Percentiles rank a stretch among this genome's conserved stretches.
These are phyloP conservation scores for Epichloe glyceriae DNA, from an alignment of 2,329 filamentous ascomycete genomes.

Conservation along the genomic window DNA sequence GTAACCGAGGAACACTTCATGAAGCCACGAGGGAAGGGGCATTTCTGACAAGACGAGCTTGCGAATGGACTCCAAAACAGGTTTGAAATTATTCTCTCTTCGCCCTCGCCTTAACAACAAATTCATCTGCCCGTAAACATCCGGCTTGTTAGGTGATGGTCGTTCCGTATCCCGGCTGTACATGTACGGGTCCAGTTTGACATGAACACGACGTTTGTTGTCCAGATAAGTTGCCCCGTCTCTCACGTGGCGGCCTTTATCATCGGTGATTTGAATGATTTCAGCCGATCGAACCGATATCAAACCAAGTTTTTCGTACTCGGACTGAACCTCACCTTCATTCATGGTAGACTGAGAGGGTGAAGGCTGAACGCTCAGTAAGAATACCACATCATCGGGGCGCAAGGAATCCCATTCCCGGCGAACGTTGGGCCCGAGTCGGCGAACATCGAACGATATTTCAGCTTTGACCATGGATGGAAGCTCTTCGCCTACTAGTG, in stretches of 20 bases:
- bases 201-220: conserved; percentile 57
- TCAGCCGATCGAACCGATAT: conserved; percentile 68
- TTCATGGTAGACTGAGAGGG: conserved; percentile 40
- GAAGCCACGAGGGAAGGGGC: conserved; percentile 78
- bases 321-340: conserved; percentile 28
- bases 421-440: conserved; percentile 61
- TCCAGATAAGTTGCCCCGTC: conserved; percentile 49
- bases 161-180: conserved; percentile 67
- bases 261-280: conserved; percentile 74
- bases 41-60: conserved; percentile 74
- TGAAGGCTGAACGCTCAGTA: conserved; percentile 60
- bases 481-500: conserved; percentile 68
- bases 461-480: conserved; percentile 82
- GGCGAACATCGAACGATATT: conserved; percentile 69
- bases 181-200: conserved; percentile 67
- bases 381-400: conserved; percentile 78
- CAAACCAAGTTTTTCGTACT: conserved; percentile 53
- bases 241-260: conserved; percentile 62
- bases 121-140: conserved; percentile 78
- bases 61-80: conserved; percentile 83
- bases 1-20: conserved; percentile 95
- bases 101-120: conserved; percentile 70
- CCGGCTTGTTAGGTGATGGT: conserved; percentile 51
- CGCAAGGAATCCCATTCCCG: conserved; percentile 83
- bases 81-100: conserved; percentile 94